phyloP scores from a whole-genome alignment of 805 yeast species.

The Debaryomyces prosopidis region DNA sequence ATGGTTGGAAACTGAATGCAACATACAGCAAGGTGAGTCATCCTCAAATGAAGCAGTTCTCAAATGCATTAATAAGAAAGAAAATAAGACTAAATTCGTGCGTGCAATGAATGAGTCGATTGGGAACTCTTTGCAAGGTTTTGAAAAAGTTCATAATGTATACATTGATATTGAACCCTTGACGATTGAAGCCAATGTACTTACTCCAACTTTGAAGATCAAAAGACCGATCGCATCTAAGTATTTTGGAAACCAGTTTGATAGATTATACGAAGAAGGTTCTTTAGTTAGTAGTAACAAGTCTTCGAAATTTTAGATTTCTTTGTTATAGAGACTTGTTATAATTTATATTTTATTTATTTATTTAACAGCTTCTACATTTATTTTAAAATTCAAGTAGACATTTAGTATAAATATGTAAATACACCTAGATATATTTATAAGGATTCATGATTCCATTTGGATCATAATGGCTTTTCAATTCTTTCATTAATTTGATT shows the following conservation, averaged over 20 bases:
- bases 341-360: too few relatives aligned
- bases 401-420: neutral
- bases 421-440: slow-evolving; percentile 61
- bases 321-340: neutral
- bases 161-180: slow-evolving; percentile 39
- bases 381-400: neutral
- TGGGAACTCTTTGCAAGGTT: slow-evolving; percentile 26
- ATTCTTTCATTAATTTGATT: slow-evolving; percentile 69
- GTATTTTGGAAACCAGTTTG: slow-evolving; percentile 25
- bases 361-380: neutral
- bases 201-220: slow-evolving; percentile 45
- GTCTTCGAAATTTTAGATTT: neutral
- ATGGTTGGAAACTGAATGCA: slow-evolving; percentile 17
- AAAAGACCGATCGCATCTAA: slow-evolving; percentile 39
- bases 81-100: slow-evolving; percentile 22
- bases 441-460: slow-evolving; percentile 92
- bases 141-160: slow-evolving; percentile 41
- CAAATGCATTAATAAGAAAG: slow-evolving; percentile 20
- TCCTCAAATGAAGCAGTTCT: slow-evolving; percentile 16
- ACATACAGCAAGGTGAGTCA: neutral
- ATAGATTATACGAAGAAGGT: slow-evolving; percentile 38
- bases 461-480: slow-evolving; percentile 87
- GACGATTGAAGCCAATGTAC: slow-evolving; percentile 35
- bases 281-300: slow-evolving; percentile 17
- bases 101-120: slow-evolving; percentile 23